Conservation (phyloP, 2,329 filamentous ascomycete species). For the Penicillium brasilianum region DNA sequence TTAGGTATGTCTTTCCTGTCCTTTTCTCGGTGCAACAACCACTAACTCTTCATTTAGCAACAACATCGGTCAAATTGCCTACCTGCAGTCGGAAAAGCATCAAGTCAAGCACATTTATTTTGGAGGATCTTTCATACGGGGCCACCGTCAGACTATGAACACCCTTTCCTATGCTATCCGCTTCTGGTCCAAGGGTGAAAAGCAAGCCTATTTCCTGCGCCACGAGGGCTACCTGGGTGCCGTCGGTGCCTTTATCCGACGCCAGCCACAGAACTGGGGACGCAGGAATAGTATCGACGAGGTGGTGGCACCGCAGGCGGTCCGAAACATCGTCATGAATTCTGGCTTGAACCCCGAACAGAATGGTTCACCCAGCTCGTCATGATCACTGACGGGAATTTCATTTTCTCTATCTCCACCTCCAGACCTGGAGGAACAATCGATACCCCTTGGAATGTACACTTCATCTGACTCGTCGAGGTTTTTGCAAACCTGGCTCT, state of each 20-base stretch:
- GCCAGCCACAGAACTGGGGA: constrained; percentile 90
- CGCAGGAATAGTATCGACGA: constrained; percentile 76
- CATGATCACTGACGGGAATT: constrained; percentile 9
- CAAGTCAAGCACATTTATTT: constrained; percentile 93
- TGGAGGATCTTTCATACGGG: constrained; percentile 93
- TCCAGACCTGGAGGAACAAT: background rate
- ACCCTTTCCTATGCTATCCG: constrained; percentile 95
- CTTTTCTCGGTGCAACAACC: background rate
- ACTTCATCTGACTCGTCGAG: background rate
- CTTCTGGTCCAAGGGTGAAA: constrained; percentile 93
- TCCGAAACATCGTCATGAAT: constrained; percentile 27
- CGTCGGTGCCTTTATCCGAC: constrained; percentile 90
- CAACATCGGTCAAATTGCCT: constrained; percentile 97
- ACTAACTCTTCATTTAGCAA: constrained; percentile 63
- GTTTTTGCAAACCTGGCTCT: background rate
- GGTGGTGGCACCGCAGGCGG: constrained; percentile 34
- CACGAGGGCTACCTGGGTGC: constrained; percentile 95
- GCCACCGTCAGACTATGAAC: constrained; percentile 97
- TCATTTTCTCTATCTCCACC: background rate
- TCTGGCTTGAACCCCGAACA: constrained; percentile 19
- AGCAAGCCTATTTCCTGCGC: constrained; percentile 92
- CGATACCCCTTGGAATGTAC: background rate
- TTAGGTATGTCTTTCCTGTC: constrained; percentile 57
- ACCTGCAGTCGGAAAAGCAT: constrained; percentile 96
- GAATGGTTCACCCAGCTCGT: constrained; percentile 22